Conservation (phyloP, 2,329 filamentous ascomycete species). For the Venturia aucupariae region DNA sequence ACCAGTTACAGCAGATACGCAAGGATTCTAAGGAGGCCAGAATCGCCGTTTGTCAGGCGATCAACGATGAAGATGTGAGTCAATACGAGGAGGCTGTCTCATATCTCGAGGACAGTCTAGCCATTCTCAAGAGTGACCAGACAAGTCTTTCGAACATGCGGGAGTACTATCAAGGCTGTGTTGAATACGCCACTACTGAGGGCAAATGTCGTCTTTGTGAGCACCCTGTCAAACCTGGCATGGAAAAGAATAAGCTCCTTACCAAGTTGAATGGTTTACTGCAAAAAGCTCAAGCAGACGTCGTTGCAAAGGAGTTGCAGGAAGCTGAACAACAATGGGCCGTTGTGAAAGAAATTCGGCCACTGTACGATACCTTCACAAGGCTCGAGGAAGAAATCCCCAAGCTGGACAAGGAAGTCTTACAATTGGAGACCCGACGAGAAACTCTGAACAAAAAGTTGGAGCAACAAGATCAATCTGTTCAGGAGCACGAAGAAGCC, state of each 20-base stretch:
- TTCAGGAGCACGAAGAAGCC: conserved; percentile 53
- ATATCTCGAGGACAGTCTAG: conserved; percentile 42
- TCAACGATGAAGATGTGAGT: conserved; percentile 25
- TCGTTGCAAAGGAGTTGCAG: conserved; percentile 50
- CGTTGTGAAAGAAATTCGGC: conserved; percentile 24
- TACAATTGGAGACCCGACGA: conserved; percentile 36
- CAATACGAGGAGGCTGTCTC: conserved; percentile 43
- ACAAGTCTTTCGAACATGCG: conserved; percentile 60
- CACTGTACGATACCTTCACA: conserved; percentile 65
- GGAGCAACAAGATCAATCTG: conserved; percentile 57
- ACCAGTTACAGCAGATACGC: conserved; percentile 55
- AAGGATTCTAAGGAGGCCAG: conserved; percentile 47
- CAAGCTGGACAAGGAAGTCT: conserved; percentile 53
- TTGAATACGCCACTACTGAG: conserved; percentile 55
- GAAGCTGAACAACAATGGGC: conserved; percentile 35
- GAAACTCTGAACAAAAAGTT: conserved; percentile 31
- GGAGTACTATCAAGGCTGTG: conserved; percentile 61
- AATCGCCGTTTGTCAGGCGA: conserved; percentile 49
- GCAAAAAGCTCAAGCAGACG: conserved; percentile 42
- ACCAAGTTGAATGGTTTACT: conserved; percentile 54
- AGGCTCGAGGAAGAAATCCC: conserved; percentile 66
- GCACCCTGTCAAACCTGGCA: conserved; percentile 53
- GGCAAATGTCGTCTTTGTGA: conserved; percentile 71
- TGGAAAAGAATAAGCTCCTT: conserved; percentile 54
- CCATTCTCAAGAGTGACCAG: conserved; percentile 51